These are phyloP conservation scores for Pulveroboletus sp. DNA, from an alignment of 768 basidiomycete species.

Conservation along the genomic window DNA sequence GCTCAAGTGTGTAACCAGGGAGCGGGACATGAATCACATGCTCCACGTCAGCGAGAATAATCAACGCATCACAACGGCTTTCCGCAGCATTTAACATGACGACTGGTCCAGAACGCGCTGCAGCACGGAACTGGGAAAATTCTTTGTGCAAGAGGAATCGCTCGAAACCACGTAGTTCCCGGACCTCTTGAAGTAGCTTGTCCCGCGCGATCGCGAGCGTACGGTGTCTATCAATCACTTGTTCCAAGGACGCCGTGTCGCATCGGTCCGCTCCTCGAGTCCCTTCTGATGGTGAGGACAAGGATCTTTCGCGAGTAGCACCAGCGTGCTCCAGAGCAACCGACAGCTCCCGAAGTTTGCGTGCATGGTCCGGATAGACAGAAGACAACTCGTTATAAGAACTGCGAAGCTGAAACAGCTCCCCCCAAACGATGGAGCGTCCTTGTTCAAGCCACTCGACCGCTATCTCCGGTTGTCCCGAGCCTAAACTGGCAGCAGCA, in stretches of 20 bases:
- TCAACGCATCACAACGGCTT: conserved; percentile 33
- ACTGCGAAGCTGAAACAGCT: conserved; percentile 14
- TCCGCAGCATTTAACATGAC: conserved; percentile 31
- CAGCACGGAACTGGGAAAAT: conserved; percentile 7
- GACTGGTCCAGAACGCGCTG: conserved; percentile 24
- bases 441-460: conserved; percentile 19
- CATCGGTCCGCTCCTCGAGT: not conserved
- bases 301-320: not conserved
- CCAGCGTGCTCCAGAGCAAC: not conserved
- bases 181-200: not conserved
- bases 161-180: conserved; percentile 2
- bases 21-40: conserved; percentile 8
- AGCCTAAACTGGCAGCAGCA: conserved; percentile 20
- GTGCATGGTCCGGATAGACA: conserved; percentile 6
- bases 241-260: not conserved
- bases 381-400: conserved; percentile 5
- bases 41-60: not conserved
- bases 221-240: conserved; percentile 2
- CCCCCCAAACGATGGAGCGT: conserved; percentile 13
- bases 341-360: not conserved
- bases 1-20: not conserved
- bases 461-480: conserved; percentile 1
- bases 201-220: conserved; percentile 5
- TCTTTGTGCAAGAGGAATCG: conserved; percentile 1
- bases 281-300: not conserved